Conservation (phyloP, 176 grass and related monocot genomes). For the Poa pratensis region DNA sequence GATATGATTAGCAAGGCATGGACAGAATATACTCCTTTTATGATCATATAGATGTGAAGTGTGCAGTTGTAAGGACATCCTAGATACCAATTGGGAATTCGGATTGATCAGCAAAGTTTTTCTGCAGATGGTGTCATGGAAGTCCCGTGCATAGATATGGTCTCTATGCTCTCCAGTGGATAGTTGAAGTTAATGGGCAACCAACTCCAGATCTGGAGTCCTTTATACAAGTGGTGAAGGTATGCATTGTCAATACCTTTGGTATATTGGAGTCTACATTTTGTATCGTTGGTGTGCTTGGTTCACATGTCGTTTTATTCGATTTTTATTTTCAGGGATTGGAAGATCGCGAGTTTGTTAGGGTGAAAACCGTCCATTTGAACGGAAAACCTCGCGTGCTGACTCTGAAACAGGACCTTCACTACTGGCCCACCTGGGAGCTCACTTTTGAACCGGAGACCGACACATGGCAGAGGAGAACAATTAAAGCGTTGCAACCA, state of each 20-base stretch:
- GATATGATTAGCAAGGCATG: background rate
- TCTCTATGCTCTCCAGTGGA: conserved; percentile 98
- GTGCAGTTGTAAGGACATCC: background rate
- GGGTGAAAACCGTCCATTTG: conserved; percentile 88
- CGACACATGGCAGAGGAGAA: conserved; percentile 80
- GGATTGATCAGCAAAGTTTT: conserved; percentile 29
- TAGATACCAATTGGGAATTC: conserved; percentile 11
- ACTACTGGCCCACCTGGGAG: conserved; percentile 99
- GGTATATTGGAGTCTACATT: background rate
- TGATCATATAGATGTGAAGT: background rate
- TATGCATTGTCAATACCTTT: conserved; percentile 40
- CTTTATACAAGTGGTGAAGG: conserved; percentile 85
- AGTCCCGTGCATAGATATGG: conserved; percentile 98
- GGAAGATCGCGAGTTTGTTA: conserved; percentile 93
- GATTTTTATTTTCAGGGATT: conserved; percentile 57
- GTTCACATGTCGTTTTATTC: background rate
- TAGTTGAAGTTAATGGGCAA: conserved; percentile 92
- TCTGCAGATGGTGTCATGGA: conserved; percentile 96
- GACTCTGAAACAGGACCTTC: conserved; percentile 95
- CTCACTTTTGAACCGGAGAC: conserved; percentile 88
- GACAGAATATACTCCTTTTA: background rate
- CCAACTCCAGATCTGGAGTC: conserved; percentile 84
- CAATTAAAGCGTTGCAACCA: conserved; percentile 78
- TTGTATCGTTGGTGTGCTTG: conserved; percentile 7
- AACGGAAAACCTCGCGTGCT: conserved; percentile 96